Evolutionary conservation across 2,329 filamentous ascomycete genomes (phyloP), one percentile per base, ranked within the genome.

Genomic region (Hymenoscyphus fructigenus): DNA sequence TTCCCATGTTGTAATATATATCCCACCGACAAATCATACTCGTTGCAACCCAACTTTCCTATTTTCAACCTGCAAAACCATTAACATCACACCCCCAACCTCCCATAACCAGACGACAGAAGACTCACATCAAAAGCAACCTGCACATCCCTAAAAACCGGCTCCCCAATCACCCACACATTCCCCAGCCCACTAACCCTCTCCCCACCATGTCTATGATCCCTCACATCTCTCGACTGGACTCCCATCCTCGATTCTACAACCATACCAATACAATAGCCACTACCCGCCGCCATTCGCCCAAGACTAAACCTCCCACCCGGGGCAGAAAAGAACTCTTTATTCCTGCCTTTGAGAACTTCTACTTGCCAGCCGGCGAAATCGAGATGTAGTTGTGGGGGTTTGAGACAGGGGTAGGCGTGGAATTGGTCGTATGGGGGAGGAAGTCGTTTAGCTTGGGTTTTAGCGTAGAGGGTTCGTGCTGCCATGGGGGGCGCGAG

Each of bases 61-160:
- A 53, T 7, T 23, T n/a, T 38, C 57, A 59, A 38, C 36, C 38
- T 28, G 2, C 20, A 14, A 12, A 15, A 29, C 36, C 26, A 4
- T 38, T n/a, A 41, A 34, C 32, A 59, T 9, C 15, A 15, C 57
- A 20, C 15, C n/a, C 29, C n/a, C 14, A n/a, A 14, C 5, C 1
- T 9, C 20, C 5, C 34, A 12, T 12, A 12, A 5, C 26, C 17
- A 23, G 14, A 6, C 3, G 5, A 26, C 7, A 38, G n/a, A 57
- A 57, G 2, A 57, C 68, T 70, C 41, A 71, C 70, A 61, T 72
- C 62, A 56, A 72, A 71, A 55, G 65, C 68, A 28, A 71, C 65
- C 41, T 70, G 70, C 7, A 69, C 65, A 66, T 70, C 69, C 61
- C 68, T 63, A 59, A 69, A 72, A n/a, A 72, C 69, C 1, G 68